A percentile compares a stretch with the other conserved stretches of the same genome.
Evolutionary conservation across 2,329 filamentous ascomycete species (phyloP).

Genomic region (Chrysoporthe deuterocubensis): DNA sequence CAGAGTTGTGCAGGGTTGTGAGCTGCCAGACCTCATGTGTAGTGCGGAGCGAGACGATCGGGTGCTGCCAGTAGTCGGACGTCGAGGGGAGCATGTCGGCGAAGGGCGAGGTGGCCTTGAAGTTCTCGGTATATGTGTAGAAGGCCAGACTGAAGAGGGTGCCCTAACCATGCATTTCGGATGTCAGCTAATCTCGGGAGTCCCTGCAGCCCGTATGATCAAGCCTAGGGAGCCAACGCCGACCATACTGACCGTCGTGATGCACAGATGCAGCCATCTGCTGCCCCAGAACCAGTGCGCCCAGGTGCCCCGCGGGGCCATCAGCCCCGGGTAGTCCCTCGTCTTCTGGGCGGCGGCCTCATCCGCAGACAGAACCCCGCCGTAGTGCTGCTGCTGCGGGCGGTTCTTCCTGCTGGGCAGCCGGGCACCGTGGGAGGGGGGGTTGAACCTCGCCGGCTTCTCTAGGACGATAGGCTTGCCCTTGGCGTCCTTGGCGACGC

Average conservation of each 20-base stretch:
- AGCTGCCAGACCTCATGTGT: slow-evolving; percentile 75
- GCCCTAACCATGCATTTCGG: slow-evolving; percentile 46
- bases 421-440: slow-evolving; percentile 83
- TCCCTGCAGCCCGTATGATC: background rate
- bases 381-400: slow-evolving; percentile 73
- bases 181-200: background rate
- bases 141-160: slow-evolving; percentile 71
- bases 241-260: slow-evolving; percentile 69
- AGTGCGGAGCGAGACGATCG: slow-evolving; percentile 67
- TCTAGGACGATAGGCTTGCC: slow-evolving; percentile 70
- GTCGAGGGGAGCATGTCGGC: slow-evolving; percentile 75
- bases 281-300: slow-evolving; percentile 85
- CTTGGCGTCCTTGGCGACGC: slow-evolving; percentile 42
- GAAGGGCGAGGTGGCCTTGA: slow-evolving; percentile 78
- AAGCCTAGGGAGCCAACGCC: background rate
- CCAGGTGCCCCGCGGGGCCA: slow-evolving; percentile 81
- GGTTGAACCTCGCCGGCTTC: slow-evolving; percentile 87
- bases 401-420: slow-evolving; percentile 53
- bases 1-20: slow-evolving; percentile 73
- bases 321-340: slow-evolving; percentile 85
- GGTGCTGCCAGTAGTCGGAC: slow-evolving; percentile 70
- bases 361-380: slow-evolving; percentile 68
- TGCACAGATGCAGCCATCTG: slow-evolving; percentile 75
- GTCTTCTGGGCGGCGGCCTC: slow-evolving; percentile 69
- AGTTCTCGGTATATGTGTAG: slow-evolving; percentile 78